Evolutionary conservation across 495 filamentous ascomycete genomes (phyloP).

Genomic region (Penicillium verhagenii): DNA sequence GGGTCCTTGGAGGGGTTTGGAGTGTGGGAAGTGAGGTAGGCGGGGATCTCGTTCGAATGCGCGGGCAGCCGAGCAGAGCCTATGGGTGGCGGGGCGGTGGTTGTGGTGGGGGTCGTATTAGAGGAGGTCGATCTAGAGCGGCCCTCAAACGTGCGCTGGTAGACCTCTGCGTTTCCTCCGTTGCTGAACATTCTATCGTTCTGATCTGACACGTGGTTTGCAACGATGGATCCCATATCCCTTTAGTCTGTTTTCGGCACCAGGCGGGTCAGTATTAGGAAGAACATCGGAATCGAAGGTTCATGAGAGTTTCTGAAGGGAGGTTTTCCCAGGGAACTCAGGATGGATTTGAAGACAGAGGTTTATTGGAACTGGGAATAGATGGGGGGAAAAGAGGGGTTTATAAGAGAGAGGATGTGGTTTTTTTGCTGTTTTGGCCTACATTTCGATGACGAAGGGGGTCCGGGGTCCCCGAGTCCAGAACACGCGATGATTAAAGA

Average conservation of each 20-base stretch:
- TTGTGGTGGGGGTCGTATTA: conserved; percentile 42
- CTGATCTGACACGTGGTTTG: conserved; percentile 49
- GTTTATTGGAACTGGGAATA: conserved; percentile 16
- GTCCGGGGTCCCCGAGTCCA: conserved; percentile 9
- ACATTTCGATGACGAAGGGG: conserved; percentile 26
- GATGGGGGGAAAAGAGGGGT: conserved; percentile 11
- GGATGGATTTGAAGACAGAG: no score
- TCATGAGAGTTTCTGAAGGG: no score
- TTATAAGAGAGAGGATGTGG: conserved; percentile 2
- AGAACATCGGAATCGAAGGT: neutral
- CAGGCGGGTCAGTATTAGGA: neutral
- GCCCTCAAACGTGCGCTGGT: conserved; percentile 28
- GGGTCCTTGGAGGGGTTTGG: conserved; percentile 29
- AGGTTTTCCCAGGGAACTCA: no score
- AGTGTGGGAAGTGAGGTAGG: conserved; percentile 40
- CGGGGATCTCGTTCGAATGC: conserved; percentile 39
- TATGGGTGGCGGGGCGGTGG: conserved; percentile 39
- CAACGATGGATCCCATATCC: conserved; percentile 44
- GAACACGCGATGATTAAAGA: conserved; percentile 18
- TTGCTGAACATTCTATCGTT: conserved; percentile 52
- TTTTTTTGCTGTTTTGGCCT: no score
- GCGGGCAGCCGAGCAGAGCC: conserved; percentile 38
- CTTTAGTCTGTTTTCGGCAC: neutral
- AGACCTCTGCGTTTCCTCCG: conserved; percentile 44
- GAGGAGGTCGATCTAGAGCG: conserved; percentile 39